Conservation (phyloP, 345 rosid genomes). For the Zanthoxylum bungeanum region DNA sequence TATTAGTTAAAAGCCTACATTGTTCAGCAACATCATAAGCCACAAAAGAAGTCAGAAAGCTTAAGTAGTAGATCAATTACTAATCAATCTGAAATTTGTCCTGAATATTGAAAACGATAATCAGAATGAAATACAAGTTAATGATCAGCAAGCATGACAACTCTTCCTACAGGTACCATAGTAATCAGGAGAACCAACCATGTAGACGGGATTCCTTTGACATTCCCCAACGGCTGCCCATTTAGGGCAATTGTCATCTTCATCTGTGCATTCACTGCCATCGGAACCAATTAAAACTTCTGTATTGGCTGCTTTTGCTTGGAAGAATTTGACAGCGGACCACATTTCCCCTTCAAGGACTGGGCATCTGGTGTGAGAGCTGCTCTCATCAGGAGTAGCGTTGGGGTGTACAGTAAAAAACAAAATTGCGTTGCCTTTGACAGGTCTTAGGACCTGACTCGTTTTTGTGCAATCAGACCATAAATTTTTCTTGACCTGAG, state of each 20-base stretch:
- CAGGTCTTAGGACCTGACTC: conserved; percentile 48
- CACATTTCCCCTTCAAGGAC: conserved; percentile 67
- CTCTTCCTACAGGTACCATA: conserved; percentile 90
- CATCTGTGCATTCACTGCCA: conserved; percentile 57
- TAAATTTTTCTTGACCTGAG: conserved; percentile 40
- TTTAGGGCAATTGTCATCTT: conserved; percentile 60
- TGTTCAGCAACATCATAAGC: not conserved
- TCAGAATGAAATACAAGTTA: not conserved
- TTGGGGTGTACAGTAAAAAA: conserved; percentile 63
- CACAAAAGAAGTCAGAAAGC: not conserved
- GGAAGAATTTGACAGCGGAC: conserved; percentile 64
- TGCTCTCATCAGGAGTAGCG: conserved; percentile 51
- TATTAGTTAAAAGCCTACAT: too few relatives aligned
- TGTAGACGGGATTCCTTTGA: conserved; percentile 75
- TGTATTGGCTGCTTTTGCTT: conserved; percentile 29
- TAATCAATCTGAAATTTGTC: not conserved
- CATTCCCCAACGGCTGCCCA: conserved; percentile 92
- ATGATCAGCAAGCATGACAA: conserved; percentile 56
- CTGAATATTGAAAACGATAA: conserved; percentile 7
- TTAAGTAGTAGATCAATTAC: not conserved
- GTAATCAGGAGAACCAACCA: conserved; percentile 90
- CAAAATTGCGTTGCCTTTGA: conserved; percentile 74
- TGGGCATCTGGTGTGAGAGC: conserved; percentile 80
- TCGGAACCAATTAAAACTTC: conserved; percentile 21
- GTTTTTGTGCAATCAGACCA: conserved; percentile 60